These are phyloP conservation scores for Phyllosticta citribraziliensis DNA, from an alignment of 2,329 filamentous ascomycete genomes.

Conservation along the genomic window DNA sequence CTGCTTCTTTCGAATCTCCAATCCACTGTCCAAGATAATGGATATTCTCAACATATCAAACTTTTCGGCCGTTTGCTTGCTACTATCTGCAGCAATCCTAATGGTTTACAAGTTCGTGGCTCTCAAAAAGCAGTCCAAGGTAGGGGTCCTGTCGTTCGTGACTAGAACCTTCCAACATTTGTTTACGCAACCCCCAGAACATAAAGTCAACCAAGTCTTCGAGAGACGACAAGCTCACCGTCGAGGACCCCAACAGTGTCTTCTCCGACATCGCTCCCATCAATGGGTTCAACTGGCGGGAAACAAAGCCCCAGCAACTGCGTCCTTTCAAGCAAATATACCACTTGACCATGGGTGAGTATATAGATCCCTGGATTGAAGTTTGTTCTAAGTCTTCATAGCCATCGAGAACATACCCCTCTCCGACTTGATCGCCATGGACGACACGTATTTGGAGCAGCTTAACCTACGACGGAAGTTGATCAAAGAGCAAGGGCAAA, in stretches of 20 bases:
- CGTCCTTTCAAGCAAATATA: constrained; percentile 53
- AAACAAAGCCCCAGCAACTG: constrained; percentile 42
- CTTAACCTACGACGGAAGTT: constrained; percentile 40
- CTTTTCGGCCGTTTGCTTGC: neutral
- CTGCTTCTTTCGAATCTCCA: too few species aligned
- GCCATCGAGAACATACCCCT: constrained; percentile 43
- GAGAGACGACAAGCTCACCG: neutral
- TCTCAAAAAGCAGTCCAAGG: neutral
- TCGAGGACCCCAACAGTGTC: constrained; percentile 15
- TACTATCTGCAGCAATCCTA: neutral
- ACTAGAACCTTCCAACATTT: neutral
- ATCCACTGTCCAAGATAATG: neutral
- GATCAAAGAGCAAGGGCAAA: constrained; percentile 34
- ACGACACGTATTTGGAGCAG: constrained; percentile 48
- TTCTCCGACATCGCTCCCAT: constrained; percentile 39
- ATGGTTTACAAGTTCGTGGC: neutral
- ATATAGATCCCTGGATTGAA: neutral
- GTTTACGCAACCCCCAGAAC: neutral
- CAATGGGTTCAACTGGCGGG: constrained; percentile 40
- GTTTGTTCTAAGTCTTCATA: constrained; percentile 18
- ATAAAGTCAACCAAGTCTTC: neutral
- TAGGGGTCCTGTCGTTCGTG: neutral
- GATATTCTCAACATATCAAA: neutral
- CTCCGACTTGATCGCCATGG: constrained; percentile 48
- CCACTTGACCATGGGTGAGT: constrained; percentile 53